Evolutionary conservation across 306 rosid genomes (phyloP), one percentile per base, ranked within the genome.

Genomic region (Dalbergia cultrata): DNA sequence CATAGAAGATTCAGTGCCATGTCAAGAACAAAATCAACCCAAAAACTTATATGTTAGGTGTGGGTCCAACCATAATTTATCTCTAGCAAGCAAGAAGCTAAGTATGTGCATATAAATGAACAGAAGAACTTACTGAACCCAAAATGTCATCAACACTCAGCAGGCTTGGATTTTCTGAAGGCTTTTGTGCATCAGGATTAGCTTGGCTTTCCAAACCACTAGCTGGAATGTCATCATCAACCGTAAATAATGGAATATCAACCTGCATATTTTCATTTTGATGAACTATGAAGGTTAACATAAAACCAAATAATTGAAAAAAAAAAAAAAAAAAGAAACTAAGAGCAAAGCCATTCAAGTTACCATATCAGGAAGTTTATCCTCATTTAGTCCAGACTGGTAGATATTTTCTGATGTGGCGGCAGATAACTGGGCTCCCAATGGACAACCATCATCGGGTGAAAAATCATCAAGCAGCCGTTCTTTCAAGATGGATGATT

Each of bases 391-490:
- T 61, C 85, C 89, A 41, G 83, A 73, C 62, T 80, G 86, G 81
- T 80, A 59, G 35, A 85, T 60, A 65, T 88, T 82, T 84, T 79
- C 76, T 5, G 89, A 76, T 34, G 91, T 76, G 65, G 85, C 89
- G 16, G 33, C 26, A 26, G 85, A 89, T 68, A 87, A 83, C 66
- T 91, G 95, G 57, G 73, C 79, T 86, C 96, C 99, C 70, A 88
- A 67, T 17, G 94, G 98, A 87, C 99, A 95, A 26, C 88, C 86
- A 80, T 90, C 97, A 74, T 93, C 97, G 0, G 96, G 97, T 35
- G 84, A 8, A 75, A 93, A 95, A 17, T 89, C 90, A 21, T 62
- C 14, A 73, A 91, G 92, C 19, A 95, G 87, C 66, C 69, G 83
- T 74, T 95, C 91, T 85, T 67, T 89, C 85, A 93, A 72, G 74